These are phyloP conservation scores for Zelonia costaricensis DNA, from an alignment of 208 protist species.

Conservation along the genomic window DNA sequence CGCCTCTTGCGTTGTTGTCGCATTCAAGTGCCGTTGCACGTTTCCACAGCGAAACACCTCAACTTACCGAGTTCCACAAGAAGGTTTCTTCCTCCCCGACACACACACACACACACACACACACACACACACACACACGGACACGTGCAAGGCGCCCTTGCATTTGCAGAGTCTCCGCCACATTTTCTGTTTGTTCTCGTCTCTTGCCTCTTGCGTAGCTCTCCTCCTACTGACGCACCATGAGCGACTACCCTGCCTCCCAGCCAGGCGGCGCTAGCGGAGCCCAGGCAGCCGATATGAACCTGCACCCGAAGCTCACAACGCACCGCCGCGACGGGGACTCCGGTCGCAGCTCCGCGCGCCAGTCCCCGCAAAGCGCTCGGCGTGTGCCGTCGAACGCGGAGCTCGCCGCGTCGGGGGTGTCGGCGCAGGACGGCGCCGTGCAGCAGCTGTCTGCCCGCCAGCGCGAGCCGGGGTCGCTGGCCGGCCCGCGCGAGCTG, in stretches of 20 bases:
- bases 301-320: slow-evolving; percentile 61
- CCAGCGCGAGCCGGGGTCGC: slow-evolving; percentile 23
- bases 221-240: no score
- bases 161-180: no score
- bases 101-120: background rate
- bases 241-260: slow-evolving; percentile 12
- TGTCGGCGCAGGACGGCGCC: slow-evolving; percentile 37
- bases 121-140: background rate
- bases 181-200: background rate
- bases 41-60: no score
- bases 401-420: slow-evolving; percentile 22
- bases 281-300: background rate
- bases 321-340: slow-evolving; percentile 32
- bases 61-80: no score
- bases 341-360: slow-evolving; percentile 15
- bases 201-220: no score
- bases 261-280: slow-evolving; percentile 1
- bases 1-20: no score
- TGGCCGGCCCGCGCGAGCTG: slow-evolving; percentile 34
- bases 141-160: no score
- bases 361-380: slow-evolving; percentile 5
- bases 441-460: slow-evolving; percentile 45
- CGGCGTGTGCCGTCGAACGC: slow-evolving; percentile 7
- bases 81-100: no score
- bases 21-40: no score